Conservation (phyloP, 805 yeast genomes). For the Metschnikowia aberdeeniae region DNA sequence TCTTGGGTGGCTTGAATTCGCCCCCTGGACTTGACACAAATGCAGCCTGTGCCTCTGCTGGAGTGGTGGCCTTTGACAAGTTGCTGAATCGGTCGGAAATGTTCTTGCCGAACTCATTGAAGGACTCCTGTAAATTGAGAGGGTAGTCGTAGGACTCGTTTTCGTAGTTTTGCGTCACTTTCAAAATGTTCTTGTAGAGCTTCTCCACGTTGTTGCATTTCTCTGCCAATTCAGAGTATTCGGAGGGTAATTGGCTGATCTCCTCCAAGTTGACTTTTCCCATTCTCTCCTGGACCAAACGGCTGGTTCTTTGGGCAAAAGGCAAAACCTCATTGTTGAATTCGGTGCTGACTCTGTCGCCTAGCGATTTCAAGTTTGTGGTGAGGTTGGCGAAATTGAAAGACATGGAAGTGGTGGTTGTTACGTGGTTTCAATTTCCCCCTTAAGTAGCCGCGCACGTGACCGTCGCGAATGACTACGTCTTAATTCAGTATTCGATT, state of each 20-base stretch:
- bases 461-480: neutral
- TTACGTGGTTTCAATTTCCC: neutral
- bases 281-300: slow-evolving; percentile 72
- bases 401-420: slow-evolving; percentile 27
- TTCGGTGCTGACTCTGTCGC: slow-evolving; percentile 46
- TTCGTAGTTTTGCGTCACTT: slow-evolving; percentile 53
- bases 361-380: slow-evolving; percentile 36
- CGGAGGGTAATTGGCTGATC: slow-evolving; percentile 73
- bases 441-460: neutral
- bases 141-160: slow-evolving; percentile 84
- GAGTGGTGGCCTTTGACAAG: slow-evolving; percentile 66
- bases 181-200: slow-evolving; percentile 40
- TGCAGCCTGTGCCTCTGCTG: slow-evolving; percentile 80
- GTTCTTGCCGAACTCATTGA: slow-evolving; percentile 64
- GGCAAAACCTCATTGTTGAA: slow-evolving; percentile 55
- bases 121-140: slow-evolving; percentile 67
- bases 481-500: too few species aligned
- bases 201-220: slow-evolving; percentile 39
- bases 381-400: slow-evolving; percentile 41
- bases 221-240: slow-evolving; percentile 51
- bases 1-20: slow-evolving; percentile 64
- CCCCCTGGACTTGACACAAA: slow-evolving; percentile 40
- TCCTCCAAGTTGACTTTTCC: slow-evolving; percentile 69
- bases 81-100: slow-evolving; percentile 61
- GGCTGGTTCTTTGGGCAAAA: slow-evolving; percentile 75